These are phyloP conservation scores for Fusarium chuoi DNA, from an alignment of 2,329 filamentous ascomycete genomes.

Conservation along the genomic window DNA sequence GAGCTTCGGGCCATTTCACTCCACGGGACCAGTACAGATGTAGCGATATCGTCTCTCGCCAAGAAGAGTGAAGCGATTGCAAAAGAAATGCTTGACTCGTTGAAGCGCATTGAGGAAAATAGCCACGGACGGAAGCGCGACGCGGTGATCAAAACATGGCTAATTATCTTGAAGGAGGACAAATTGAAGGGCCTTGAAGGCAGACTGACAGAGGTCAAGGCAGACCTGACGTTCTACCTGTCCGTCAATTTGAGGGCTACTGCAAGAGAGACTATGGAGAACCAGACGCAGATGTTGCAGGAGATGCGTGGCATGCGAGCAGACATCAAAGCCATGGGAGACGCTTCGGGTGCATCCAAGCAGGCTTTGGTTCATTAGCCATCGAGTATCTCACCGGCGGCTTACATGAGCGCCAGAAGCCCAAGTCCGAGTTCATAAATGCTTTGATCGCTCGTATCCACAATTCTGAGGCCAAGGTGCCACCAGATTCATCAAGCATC, in stretches of 20 bases:
- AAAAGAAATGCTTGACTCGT: neutral
- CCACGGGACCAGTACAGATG: neutral
- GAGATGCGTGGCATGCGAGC: neutral
- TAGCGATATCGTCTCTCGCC: neutral
- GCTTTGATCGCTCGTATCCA: slow-evolving; percentile 1
- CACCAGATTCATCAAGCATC: neutral
- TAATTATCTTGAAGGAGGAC: neutral
- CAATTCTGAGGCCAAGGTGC: neutral
- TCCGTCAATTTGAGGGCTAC: neutral
- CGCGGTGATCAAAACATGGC: neutral
- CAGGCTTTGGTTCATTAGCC: neutral
- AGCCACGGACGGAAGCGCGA: neutral
- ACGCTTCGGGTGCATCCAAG: neutral
- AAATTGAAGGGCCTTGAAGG: neutral
- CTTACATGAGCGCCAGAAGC: neutral
- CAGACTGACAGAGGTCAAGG: neutral
- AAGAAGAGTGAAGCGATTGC: neutral
- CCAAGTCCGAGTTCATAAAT: neutral
- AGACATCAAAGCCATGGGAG: neutral
- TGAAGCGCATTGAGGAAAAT: neutral
- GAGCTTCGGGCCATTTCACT: neutral
- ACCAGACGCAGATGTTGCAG: neutral
- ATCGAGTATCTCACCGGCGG: neutral
- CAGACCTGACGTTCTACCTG: neutral
- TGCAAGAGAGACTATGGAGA: neutral